Conservation (phyloP, 345 rosid genomes). For the Gossypioides kirkii region DNA sequence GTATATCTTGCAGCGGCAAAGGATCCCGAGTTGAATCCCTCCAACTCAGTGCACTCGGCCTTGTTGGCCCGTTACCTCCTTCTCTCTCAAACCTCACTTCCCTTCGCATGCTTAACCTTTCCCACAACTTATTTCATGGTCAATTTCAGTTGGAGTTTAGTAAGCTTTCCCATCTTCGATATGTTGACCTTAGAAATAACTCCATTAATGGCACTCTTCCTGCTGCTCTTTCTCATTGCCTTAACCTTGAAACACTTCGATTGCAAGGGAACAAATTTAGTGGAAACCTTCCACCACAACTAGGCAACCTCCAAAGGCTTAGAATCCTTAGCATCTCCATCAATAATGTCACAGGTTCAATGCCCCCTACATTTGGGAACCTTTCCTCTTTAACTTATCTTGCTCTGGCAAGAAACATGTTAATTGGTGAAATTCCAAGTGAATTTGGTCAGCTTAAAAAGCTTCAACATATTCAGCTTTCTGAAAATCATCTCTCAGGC, state of each 20-base stretch:
- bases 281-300: conserved; percentile 6
- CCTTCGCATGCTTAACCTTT: conserved; percentile 10
- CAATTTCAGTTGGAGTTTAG: background rate
- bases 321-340: background rate
- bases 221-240: background rate
- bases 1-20: conserved; percentile 12
- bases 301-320: conserved; percentile 9
- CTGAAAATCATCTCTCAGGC: conserved; percentile 7
- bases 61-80: background rate
- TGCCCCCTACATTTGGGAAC: conserved; percentile 7
- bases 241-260: conserved; percentile 1
- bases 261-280: background rate
- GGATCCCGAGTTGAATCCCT: conserved; percentile 8
- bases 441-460: conserved; percentile 10
- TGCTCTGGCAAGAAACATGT: conserved; percentile 7
- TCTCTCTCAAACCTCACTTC: conserved; percentile 8
- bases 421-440: background rate
- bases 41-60: background rate
- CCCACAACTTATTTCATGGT: conserved; percentile 9
- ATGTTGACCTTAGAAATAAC: conserved; percentile 12
- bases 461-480: background rate
- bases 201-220: conserved; percentile 11
- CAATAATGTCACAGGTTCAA: conserved; percentile 4
- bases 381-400: conserved; percentile 6
- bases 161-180: conserved; percentile 9